phyloP scores from a whole-genome alignment of 768 basidiomycete species.

The Trametes cingulata region DNA sequence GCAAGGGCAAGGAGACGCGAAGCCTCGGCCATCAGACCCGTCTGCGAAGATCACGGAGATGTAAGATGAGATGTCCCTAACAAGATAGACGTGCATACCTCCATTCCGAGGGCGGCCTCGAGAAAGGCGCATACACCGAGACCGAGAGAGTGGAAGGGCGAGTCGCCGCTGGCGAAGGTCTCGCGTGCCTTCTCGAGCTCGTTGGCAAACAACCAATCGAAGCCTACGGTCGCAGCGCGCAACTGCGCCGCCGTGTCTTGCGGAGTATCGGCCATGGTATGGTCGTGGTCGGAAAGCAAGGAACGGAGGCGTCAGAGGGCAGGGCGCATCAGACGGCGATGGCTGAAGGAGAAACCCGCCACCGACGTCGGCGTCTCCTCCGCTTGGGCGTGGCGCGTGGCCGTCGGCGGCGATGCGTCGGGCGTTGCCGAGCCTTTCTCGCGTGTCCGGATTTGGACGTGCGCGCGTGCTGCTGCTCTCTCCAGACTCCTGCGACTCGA shows the following conservation, averaged over 20 bases:
- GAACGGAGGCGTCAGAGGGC: background rate
- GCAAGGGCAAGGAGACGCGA: constrained; percentile 53
- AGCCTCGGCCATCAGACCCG: constrained; percentile 65
- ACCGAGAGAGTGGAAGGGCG: constrained; percentile 75
- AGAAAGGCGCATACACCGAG: constrained; percentile 72
- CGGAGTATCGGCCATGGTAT: constrained; percentile 19
- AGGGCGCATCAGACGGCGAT: background rate
- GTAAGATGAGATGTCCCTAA: background rate
- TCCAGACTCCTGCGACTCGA: background rate
- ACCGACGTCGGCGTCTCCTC: background rate
- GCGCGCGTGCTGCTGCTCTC: background rate
- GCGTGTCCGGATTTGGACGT: background rate
- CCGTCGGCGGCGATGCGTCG: background rate
- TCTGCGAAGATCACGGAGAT: constrained; percentile 35
- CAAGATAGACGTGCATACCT: constrained; percentile 45
- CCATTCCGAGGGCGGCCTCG: constrained; percentile 81
- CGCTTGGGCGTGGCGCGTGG: background rate
- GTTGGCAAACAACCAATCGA: constrained; percentile 70
- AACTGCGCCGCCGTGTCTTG: constrained; percentile 35
- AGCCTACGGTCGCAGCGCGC: constrained; percentile 48
- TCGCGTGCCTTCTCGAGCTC: constrained; percentile 56
- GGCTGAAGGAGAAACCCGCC: background rate
- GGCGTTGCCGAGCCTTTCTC: background rate
- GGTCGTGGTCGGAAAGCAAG: background rate
- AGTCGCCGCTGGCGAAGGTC: constrained; percentile 50